Evolutionary conservation across 1,139 yeast genomes (phyloP), one percentile per base, ranked within the genome.

Genomic region (Petasospora fabianii): DNA sequence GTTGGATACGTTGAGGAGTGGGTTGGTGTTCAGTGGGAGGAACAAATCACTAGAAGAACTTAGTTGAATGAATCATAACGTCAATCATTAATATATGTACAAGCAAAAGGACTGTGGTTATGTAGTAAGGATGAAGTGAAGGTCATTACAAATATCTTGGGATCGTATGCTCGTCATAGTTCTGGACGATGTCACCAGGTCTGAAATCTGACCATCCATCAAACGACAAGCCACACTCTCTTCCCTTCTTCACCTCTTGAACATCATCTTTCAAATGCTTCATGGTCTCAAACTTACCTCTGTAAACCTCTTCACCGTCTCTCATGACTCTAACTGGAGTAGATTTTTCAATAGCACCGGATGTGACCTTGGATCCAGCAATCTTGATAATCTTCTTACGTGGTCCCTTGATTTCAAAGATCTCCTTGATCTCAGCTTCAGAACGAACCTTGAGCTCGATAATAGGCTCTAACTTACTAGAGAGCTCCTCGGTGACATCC

Each of bases 11-110:
- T 82, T 1, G 88, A 85, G 57, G 98, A 92, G 61, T 85, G 84
- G 82, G 84, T 85, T 48, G 96, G 92, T 21, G 96, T 90, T 11
- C 98, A 92, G 62, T 92, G 97, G 97, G 98, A 92, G 60, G 57
- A 61, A 27, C 32, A 48, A 21, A 39, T 45, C 2, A 34, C 30
- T n/a, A n/a, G 30, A 36, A 27, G 28, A 31, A 24, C 8, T 26
- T 8, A 26, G 6, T 12, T 20, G 9, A 20, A n/a, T n/a, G n/a
- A 20, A 20, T 20, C 9, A 8, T 8, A 22, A 12, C 26, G 12
- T 22, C 13, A 22, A 11, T 26, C 28, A 26, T 19, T 15, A 29
- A 18, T 13, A 20, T 35, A 41, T 35, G 18, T 29, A 34, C 39
- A 39, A 21, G 32, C 24, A 20, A 20, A 12, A 17, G 10, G 17